Percentiles rank a stretch among this genome's conserved stretches.
These are phyloP conservation scores for Vitis hybrid DNA, from an alignment of 177 flowering plant species.

Conservation along the genomic window DNA sequence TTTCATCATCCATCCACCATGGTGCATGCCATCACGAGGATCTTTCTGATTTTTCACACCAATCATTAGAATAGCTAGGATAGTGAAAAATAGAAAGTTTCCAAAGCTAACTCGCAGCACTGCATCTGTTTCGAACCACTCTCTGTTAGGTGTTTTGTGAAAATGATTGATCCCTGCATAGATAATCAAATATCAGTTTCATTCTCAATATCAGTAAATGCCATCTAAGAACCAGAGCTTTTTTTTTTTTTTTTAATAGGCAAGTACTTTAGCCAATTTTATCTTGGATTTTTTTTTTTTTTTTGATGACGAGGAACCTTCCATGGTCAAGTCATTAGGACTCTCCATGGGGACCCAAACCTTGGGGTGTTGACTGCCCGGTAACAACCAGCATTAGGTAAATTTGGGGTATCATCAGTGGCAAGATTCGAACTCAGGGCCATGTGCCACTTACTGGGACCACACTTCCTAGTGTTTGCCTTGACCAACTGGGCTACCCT, in stretches of 20 bases:
- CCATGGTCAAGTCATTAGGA: no score
- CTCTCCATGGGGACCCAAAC: no score
- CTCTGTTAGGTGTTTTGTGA: constrained; percentile 73
- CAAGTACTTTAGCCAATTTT: no score
- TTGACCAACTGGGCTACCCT: no score
- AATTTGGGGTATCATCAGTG: no score
- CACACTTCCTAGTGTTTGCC: no score
- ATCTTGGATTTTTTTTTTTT: no score
- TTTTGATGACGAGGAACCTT: no score
- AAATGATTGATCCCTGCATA: constrained; percentile 94
- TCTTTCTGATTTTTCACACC: constrained; percentile 92
- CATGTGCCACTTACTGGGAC: no score
- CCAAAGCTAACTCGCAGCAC: constrained; percentile 97
- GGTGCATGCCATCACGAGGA: constrained; percentile 92
- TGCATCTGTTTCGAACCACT: constrained; percentile 99
- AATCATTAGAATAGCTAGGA: constrained; percentile 75
- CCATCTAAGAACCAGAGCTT: constrained; percentile 18
- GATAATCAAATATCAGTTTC: constrained; percentile 1
- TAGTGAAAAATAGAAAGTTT: constrained; percentile 86
- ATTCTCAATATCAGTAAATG: neutral
- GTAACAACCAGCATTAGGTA: no score
- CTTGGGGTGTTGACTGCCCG: no score
- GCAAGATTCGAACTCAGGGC: no score
- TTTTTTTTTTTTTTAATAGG: neutral
- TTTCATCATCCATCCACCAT: constrained; percentile 99